A percentile compares a stretch with the other conserved stretches of the same genome.
Evolutionary conservation across 108 stramenopile species (phyloP).

Genomic region (Cyclostephanos tholiformis): DNA sequence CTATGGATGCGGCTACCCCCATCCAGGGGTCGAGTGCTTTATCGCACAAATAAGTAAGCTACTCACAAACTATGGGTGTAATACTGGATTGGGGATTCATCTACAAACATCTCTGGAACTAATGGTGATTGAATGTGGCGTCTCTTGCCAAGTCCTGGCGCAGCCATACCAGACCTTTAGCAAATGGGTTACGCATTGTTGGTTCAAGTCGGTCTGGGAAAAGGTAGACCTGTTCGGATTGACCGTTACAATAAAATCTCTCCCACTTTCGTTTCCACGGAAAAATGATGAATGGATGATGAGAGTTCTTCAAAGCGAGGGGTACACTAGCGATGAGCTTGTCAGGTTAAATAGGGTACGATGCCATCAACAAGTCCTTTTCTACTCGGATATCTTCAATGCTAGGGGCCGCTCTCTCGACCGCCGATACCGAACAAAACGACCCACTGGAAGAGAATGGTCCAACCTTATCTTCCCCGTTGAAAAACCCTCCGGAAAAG

Average conservation of each 20-base stretch:
- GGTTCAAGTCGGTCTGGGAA: background rate
- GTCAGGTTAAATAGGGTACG: no score
- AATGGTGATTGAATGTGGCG: no score
- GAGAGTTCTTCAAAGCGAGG: background rate
- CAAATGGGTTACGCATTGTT: no score
- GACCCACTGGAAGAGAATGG: background rate
- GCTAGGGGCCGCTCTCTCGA: background rate
- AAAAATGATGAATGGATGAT: background rate
- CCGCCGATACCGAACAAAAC: background rate
- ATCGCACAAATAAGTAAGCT: background rate
- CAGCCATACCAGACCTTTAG: no score
- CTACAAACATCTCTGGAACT: no score
- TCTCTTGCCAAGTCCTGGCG: no score
- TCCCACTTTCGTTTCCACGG: background rate
- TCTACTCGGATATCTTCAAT: background rate
- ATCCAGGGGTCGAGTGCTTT: slow-evolving; percentile 4
- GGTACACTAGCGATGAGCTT: no score
- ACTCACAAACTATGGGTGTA: no score
- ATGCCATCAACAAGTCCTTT: no score
- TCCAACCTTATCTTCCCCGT: background rate
- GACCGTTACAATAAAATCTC: background rate
- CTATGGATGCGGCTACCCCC: slow-evolving; percentile 1
- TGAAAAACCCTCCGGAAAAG: background rate
- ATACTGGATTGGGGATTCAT: no score
- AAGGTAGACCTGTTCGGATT: background rate